Percentiles rank a stretch among this genome's conserved stretches.
Evolutionary conservation across 345 rosid species (phyloP).

Genomic region (Linum usitatissimum): DNA sequence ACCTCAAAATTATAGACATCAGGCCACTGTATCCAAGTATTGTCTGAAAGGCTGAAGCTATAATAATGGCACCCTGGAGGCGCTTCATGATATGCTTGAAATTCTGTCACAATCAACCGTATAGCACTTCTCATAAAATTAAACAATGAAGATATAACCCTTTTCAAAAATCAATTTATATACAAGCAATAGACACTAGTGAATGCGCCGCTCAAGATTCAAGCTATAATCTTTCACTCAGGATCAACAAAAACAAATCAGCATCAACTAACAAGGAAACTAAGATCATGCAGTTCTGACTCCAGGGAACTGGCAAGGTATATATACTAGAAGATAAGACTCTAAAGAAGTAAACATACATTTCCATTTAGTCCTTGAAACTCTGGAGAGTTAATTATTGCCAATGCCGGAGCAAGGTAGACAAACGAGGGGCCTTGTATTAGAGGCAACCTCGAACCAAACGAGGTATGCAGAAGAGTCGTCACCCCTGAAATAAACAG

Average conservation of each 20-base stretch:
- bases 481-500: conserved; percentile 83
- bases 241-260: background rate
- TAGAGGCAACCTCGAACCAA: conserved; percentile 92
- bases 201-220: too few species aligned
- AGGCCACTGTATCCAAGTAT: conserved; percentile 88
- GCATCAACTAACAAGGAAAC: background rate
- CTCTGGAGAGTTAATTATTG: conserved; percentile 77
- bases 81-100: conserved; percentile 95
- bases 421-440: conserved; percentile 93
- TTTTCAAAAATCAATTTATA: too few species aligned
- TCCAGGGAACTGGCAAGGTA: too few species aligned
- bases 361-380: conserved; percentile 85
- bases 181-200: too few species aligned
- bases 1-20: conserved; percentile 62
- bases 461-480: conserved; percentile 69
- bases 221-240: too few species aligned
- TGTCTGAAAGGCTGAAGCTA: conserved; percentile 81
- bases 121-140: background rate
- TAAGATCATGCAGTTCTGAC: too few species aligned
- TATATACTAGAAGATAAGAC: too few species aligned
- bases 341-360: conserved; percentile 32
- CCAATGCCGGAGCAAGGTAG: conserved; percentile 82
- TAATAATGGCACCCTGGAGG: conserved; percentile 82
- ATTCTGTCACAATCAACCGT: conserved; percentile 37
- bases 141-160: background rate